Conservation (phyloP, 1,139 yeast species). For the Protomyces gravidus region DNA sequence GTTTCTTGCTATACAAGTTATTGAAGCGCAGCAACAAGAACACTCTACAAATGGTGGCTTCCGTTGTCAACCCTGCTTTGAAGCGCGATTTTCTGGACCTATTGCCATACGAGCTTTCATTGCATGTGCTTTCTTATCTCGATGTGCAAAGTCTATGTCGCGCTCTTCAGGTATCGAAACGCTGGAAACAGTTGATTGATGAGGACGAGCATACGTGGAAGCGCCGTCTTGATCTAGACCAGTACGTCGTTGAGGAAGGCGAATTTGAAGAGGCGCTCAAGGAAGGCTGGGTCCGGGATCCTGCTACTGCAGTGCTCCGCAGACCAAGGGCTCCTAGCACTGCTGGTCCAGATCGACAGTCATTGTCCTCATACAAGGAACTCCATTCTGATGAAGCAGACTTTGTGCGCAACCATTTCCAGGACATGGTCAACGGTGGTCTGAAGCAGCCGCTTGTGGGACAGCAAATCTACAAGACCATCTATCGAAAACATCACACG, state of each 20-base stretch:
- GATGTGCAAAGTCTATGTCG: conserved; percentile 62
- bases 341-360: neutral
- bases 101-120: conserved; percentile 73
- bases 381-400: conserved; percentile 4
- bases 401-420: conserved; percentile 27
- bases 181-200: conserved; percentile 65
- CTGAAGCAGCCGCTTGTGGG: conserved; percentile 28
- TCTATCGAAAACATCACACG: conserved; percentile 63
- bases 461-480: conserved; percentile 48
- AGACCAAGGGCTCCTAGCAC: neutral
- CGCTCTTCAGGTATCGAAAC: conserved; percentile 60
- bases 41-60: conserved; percentile 63
- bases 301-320: neutral
- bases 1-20: conserved; percentile 51
- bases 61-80: conserved; percentile 56
- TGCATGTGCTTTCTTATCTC: conserved; percentile 61
- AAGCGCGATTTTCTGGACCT: conserved; percentile 66
- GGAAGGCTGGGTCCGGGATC: conserved; percentile 8
- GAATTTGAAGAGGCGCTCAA: conserved; percentile 18
- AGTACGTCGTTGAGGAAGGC: conserved; percentile 34
- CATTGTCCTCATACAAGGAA: neutral
- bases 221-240: conserved; percentile 40
- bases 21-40: conserved; percentile 63
- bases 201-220: conserved; percentile 49
- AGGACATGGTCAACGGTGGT: conserved; percentile 27